Evolutionary conservation across 106 monocot genomes (phyloP).

Genomic region (Acanthochlamys bracteata): DNA sequence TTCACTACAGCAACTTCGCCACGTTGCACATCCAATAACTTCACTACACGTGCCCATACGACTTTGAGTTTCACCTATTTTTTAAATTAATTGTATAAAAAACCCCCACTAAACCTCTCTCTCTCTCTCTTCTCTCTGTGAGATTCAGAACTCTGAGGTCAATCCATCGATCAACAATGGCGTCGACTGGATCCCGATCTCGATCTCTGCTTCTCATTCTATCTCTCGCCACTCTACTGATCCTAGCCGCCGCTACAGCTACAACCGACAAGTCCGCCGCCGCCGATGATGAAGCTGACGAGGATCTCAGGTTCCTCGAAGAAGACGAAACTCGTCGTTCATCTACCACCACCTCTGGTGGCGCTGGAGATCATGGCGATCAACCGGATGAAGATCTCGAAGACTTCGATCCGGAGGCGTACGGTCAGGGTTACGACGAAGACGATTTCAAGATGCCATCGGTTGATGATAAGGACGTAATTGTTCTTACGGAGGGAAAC

Average conservation of each 20-base stretch:
- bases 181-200: slow-evolving; percentile 14
- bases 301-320: slow-evolving; percentile 72
- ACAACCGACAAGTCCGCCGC: slow-evolving; percentile 6
- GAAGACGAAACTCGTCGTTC: slow-evolving; percentile 11
- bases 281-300: slow-evolving; percentile 29
- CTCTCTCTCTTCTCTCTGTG: not conserved
- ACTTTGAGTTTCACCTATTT: not conserved
- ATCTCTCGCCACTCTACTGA: slow-evolving; percentile 9
- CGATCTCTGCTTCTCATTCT: slow-evolving; percentile 31
- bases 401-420: slow-evolving; percentile 14
- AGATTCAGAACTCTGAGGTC: not conserved
- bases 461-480: slow-evolving; percentile 81
- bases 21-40: slow-evolving; percentile 1
- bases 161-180: slow-evolving; percentile 4
- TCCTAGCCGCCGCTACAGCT: slow-evolving; percentile 7
- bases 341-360: not conserved
- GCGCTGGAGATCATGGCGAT: not conserved
- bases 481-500: slow-evolving; percentile 59
- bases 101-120: too few species aligned
- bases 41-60: slow-evolving; percentile 1
- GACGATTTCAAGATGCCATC: slow-evolving; percentile 4
- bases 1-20: not conserved
- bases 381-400: slow-evolving; percentile 18
- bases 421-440: slow-evolving; percentile 2
- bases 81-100: not conserved